Evolutionary conservation across 257 asterid genomes (phyloP).

Genomic region (Echium plantagineum): DNA sequence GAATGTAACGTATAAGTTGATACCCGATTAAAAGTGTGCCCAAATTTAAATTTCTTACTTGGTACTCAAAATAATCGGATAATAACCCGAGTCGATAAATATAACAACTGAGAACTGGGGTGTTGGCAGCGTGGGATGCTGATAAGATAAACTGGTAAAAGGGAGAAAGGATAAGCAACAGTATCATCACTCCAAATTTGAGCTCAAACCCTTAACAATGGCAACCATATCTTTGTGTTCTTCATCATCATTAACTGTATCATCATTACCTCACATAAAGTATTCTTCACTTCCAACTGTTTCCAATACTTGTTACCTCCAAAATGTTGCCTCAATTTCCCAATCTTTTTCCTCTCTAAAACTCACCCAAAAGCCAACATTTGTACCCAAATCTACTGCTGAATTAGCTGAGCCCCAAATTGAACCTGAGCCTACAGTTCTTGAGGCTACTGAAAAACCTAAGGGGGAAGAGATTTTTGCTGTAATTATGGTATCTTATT

Average conservation of each 20-base stretch:
- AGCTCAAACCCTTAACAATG: not conserved
- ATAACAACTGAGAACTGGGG: too few species aligned
- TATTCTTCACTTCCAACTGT: not conserved
- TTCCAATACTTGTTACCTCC: not conserved
- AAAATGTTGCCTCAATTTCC: not conserved
- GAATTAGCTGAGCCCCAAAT: slow-evolving; percentile 21
- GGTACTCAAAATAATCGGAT: too few species aligned
- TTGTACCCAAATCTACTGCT: slow-evolving; percentile 1
- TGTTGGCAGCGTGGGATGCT: too few species aligned
- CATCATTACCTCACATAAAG: not conserved
- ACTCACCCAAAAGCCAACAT: not conserved
- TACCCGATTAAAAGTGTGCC: too few species aligned
- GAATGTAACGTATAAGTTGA: too few species aligned
- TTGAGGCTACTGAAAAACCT: slow-evolving; percentile 18
- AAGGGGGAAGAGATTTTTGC: slow-evolving; percentile 83
- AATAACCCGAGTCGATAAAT: too few species aligned
- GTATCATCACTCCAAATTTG: too few species aligned
- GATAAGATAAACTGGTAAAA: not conserved
- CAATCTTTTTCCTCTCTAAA: not conserved
- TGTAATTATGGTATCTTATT: slow-evolving; percentile 63
- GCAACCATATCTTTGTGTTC: not conserved
- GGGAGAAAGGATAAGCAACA: not conserved
- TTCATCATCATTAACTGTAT: not conserved
- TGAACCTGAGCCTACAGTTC: slow-evolving; percentile 13
- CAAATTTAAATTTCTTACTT: too few species aligned